Percentiles rank a stretch among this genome's conserved stretches.
Conservation (phyloP, 2,329 filamentous ascomycete species). For the Trichoderma cornu-damae region DNA sequence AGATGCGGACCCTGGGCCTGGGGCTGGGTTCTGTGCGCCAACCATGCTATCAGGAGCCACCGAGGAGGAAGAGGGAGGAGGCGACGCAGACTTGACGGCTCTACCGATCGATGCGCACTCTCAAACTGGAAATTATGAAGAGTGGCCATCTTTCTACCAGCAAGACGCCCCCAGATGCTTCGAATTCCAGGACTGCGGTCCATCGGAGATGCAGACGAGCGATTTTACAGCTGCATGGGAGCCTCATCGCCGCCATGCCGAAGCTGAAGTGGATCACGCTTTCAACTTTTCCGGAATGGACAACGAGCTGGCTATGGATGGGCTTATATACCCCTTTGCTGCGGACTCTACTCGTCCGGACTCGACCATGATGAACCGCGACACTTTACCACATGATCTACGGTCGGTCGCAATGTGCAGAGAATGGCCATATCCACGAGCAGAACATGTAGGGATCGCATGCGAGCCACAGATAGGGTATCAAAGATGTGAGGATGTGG, state of each 20-base stretch:
- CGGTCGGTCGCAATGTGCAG: slow-evolving; percentile 20
- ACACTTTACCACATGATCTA: slow-evolving; percentile 3
- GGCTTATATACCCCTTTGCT: neutral
- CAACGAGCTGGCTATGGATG: neutral
- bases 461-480: neutral
- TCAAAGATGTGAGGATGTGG: neutral
- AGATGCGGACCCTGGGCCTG: neutral
- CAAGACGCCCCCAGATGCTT: neutral
- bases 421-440: slow-evolving; percentile 20
- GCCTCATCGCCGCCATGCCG: neutral
- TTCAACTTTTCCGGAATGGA: neutral
- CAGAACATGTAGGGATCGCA: neutral
- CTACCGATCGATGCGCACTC: neutral
- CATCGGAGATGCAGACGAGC: neutral
- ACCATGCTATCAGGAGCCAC: neutral
- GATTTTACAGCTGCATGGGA: neutral
- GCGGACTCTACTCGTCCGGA: neutral
- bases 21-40: neutral
- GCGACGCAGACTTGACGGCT: no score
- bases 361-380: neutral
- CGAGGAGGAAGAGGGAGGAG: neutral
- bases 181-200: neutral
- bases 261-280: neutral
- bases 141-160: neutral
- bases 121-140: neutral